Percentiles rank a stretch among this genome's conserved stretches.
Evolutionary conservation across 2,329 filamentous ascomycete genomes (phyloP).

Genomic region (Trichoderma pleuroti): DNA sequence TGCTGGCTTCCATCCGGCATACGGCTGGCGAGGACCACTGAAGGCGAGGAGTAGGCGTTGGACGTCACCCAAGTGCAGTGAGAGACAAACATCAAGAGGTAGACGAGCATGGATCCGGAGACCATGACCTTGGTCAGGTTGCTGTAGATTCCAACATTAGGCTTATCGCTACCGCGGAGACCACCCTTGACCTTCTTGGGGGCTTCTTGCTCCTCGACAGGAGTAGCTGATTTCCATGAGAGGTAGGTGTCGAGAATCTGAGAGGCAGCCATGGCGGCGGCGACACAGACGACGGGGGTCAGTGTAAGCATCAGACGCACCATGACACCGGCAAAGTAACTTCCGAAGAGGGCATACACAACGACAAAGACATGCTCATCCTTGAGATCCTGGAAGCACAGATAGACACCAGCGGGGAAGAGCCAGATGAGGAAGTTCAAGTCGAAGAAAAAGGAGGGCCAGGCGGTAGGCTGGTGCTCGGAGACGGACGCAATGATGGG

Average conservation of each 20-base stretch:
- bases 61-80: constrained; percentile 99
- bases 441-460: constrained; percentile 99
- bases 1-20: constrained; percentile 93
- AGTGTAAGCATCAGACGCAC: constrained; percentile 97
- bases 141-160: constrained; percentile 80
- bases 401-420: constrained; percentile 96
- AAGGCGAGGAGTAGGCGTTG: constrained; percentile 97
- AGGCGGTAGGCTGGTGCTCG: constrained; percentile 97
- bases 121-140: constrained; percentile 76
- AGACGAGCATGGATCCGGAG: constrained; percentile 67
- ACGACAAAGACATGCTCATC: constrained; percentile 98
- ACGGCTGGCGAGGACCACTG: constrained; percentile 88
- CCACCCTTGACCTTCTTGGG: constrained; percentile 56
- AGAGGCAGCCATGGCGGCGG: constrained; percentile 84
- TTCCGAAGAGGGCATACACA: constrained; percentile 93
- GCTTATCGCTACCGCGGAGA: constrained; percentile 68
- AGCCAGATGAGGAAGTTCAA: constrained; percentile 98
- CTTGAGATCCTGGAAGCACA: constrained; percentile 89
- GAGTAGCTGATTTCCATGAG: constrained; percentile 58
- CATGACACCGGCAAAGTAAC: constrained; percentile 99
- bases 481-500: constrained; percentile 99
- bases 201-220: constrained; percentile 46
- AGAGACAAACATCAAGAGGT: constrained; percentile 87
- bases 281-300: constrained; percentile 92
- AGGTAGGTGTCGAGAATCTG: constrained; percentile 86